Evolutionary conservation across 805 yeast genomes (phyloP), one percentile per base, ranked within the genome.

Genomic region (Ogataea corticis): DNA sequence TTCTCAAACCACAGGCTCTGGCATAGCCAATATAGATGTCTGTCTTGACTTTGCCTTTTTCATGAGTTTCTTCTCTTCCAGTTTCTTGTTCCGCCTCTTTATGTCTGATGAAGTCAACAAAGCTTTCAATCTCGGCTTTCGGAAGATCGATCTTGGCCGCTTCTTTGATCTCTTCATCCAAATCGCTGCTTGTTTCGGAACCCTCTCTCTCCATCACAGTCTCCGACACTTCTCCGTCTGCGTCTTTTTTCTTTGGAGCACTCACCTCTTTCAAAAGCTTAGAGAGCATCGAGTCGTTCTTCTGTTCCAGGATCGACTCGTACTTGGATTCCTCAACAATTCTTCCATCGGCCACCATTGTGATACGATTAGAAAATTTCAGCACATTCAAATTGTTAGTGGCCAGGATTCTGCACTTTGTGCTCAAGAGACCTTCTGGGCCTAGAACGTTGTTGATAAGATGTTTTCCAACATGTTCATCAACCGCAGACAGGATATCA

Each of bases 1-100:
- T 80, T 40, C 59, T 67, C 7, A 85, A 77, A 50, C 88, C 88
- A 70, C 97, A 91, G 0, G 98, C 96, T 49, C 76, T 80, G 18
- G 95, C 96, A 63, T 94, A 94, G 49, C 82, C 87, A 48, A 68
- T 56, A 65, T 94, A 94, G 33, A 94, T 87, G 23, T 75, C 72
- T 90, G 96, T 86, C 60, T 87, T 85, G 46, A 94, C 99, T 62
- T 89, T 83, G 45, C 99, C 99, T 62, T 89, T 91, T 67, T 94
- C 96, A 46, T 86, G 78, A 54, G 82, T 90, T 67, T 94, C 99
- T 55, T 78, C 80, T 56, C 79, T 65, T 15, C 74, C 73, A 19
- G 57, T 68, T 65, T 41, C 66, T 12, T 61, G 69, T 18, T 64
- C 73, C n/a, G 62, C 70, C 34, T 71, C 76, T 38, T 70, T 67